A percentile compares a stretch with the other conserved stretches of the same genome.
phyloP scores from a whole-genome alignment of 1,284 basidiomycete species.

The Ganoderma resinaceum region DNA sequence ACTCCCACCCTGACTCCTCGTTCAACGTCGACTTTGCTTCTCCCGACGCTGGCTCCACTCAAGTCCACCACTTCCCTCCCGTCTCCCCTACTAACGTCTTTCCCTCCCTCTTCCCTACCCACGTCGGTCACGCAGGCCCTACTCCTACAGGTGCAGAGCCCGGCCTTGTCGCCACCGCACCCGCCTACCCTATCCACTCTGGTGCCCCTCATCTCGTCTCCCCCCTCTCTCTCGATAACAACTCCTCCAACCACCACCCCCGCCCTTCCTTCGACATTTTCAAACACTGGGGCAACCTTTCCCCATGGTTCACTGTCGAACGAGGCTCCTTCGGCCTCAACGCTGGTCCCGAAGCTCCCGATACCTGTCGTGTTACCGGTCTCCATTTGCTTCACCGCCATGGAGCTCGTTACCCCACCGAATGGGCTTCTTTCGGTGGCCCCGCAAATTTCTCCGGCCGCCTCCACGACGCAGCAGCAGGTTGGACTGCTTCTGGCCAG shows the following conservation, averaged over 20 bases:
- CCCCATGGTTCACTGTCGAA: conserved; percentile 85
- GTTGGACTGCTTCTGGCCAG: conserved; percentile 69
- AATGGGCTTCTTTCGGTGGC: conserved; percentile 69
- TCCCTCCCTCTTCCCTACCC: conserved; percentile 74
- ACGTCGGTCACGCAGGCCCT: conserved; percentile 82
- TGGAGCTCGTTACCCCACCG: conserved; percentile 82
- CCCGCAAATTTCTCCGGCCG: conserved; percentile 67
- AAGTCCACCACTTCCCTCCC: conserved; percentile 75
- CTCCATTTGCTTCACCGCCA: conserved; percentile 83
- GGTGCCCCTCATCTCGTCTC: conserved; percentile 71
- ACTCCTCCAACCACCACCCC: conserved; percentile 30
- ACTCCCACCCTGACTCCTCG: background rate
- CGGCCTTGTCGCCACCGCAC: conserved; percentile 79
- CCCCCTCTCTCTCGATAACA: conserved; percentile 42
- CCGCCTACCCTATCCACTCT: conserved; percentile 76
- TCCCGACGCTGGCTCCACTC: conserved; percentile 74
- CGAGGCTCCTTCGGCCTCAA: conserved; percentile 74
- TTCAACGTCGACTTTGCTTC: conserved; percentile 47
- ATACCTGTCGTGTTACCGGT: conserved; percentile 73
- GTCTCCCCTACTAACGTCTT: conserved; percentile 70
- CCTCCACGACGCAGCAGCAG: conserved; percentile 58
- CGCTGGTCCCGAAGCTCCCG: conserved; percentile 73
- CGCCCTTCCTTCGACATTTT: conserved; percentile 63
- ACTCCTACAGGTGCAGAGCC: conserved; percentile 89
- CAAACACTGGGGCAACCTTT: conserved; percentile 83